Evolutionary conservation across 2,329 filamentous ascomycete species (phyloP).

Genomic region (Aureobasidium sp.): DNA sequence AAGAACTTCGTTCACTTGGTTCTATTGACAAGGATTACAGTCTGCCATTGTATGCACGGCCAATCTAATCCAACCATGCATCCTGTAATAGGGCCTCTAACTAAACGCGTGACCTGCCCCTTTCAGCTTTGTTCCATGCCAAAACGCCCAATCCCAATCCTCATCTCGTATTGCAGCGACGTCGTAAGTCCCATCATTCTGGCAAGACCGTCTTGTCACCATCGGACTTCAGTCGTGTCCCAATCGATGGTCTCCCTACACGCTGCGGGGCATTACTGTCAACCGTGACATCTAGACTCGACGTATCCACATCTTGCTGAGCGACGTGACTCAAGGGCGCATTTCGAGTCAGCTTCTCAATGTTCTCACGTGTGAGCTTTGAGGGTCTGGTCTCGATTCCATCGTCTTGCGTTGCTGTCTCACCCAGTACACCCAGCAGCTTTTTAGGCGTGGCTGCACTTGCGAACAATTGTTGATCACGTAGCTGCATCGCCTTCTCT

Average conservation of each 20-base stretch:
- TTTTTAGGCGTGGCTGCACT: conserved; percentile 35
- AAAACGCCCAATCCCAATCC: conserved; percentile 1
- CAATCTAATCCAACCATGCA: neutral
- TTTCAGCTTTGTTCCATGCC: conserved; percentile 3
- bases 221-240: conserved; percentile 8
- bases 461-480: conserved; percentile 50
- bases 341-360: conserved; percentile 24
- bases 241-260: neutral
- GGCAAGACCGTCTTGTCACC: conserved; percentile 10
- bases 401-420: conserved; percentile 11
- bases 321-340: neutral
- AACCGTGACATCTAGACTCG: conserved; percentile 14
- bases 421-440: conserved; percentile 20
- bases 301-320: conserved; percentile 10
- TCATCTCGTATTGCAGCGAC: neutral
- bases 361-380: conserved; percentile 27
- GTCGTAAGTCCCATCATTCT: neutral
- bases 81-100: neutral
- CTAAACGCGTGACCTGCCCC: neutral
- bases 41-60: neutral
- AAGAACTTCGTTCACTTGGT: neutral
- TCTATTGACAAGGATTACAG: conserved; percentile 1
- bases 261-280: neutral
- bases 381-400: neutral
- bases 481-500: conserved; percentile 47